phyloP scores from a whole-genome alignment of 2,329 filamentous ascomycete species.

The Kalmusia sp. region DNA sequence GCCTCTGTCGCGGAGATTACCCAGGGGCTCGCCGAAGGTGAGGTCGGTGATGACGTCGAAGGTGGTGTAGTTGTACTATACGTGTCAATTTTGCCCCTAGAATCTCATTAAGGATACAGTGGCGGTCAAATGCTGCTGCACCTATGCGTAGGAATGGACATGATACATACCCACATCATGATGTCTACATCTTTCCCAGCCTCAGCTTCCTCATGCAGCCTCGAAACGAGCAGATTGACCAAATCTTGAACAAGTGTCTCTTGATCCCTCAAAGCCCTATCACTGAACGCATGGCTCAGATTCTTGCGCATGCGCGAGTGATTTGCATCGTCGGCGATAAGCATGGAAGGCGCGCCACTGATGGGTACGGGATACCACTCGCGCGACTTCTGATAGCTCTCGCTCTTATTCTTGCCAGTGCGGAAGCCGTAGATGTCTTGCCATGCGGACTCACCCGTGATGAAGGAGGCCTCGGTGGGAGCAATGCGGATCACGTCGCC shows the following conservation, averaged over 20 bases:
- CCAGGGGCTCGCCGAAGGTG: slow-evolving; percentile 38
- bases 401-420: slow-evolving; percentile 44
- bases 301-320: slow-evolving; percentile 47
- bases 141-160: too few species aligned
- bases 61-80: slow-evolving; percentile 23
- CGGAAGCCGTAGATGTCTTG: slow-evolving; percentile 53
- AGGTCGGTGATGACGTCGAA: slow-evolving; percentile 43
- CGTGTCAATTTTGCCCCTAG: slow-evolving; percentile 19
- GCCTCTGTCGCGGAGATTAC: slow-evolving; percentile 35
- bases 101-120: too few species aligned
- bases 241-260: slow-evolving; percentile 48
- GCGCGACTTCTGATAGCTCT: slow-evolving; percentile 46
- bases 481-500: slow-evolving; percentile 52
- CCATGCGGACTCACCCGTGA: slow-evolving; percentile 51
- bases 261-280: slow-evolving; percentile 51
- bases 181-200: slow-evolving; percentile 27
- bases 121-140: too few species aligned
- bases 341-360: slow-evolving; percentile 37
- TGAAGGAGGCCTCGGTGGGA: slow-evolving; percentile 54
- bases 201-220: slow-evolving; percentile 32
- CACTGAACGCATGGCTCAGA: slow-evolving; percentile 52
- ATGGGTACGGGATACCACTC: slow-evolving; percentile 42
- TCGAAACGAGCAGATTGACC: slow-evolving; percentile 48
- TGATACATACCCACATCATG: too few species aligned
- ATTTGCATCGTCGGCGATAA: slow-evolving; percentile 32